Percentiles rank a stretch among this genome's conserved stretches.
Conservation (phyloP, 2,329 filamentous ascomycete genomes). For the Orbilia quercus region DNA sequence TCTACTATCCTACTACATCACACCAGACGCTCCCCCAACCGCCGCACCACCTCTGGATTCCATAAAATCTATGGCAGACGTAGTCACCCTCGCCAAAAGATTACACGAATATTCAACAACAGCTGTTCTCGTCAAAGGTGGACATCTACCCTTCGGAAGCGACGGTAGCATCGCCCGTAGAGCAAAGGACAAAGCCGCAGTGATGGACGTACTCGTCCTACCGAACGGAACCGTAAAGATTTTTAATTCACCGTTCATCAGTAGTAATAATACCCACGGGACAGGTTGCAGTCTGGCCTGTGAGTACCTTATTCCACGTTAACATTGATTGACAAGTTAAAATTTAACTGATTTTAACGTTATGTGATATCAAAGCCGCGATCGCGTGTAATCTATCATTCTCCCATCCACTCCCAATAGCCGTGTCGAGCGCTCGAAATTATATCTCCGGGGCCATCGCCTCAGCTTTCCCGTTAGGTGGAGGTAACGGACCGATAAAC, state of each 20-base stretch:
- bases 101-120: slow-evolving; percentile 77
- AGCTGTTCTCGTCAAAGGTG: slow-evolving; percentile 89
- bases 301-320: slow-evolving; percentile 64
- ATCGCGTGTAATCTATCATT: slow-evolving; percentile 73
- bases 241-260: slow-evolving; percentile 77
- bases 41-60: slow-evolving; percentile 63
- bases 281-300: slow-evolving; percentile 94
- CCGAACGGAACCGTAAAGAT: slow-evolving; percentile 68
- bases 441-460: slow-evolving; percentile 74
- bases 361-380: slow-evolving; percentile 64
- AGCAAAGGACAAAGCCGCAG: slow-evolving; percentile 71
- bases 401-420: slow-evolving; percentile 66
- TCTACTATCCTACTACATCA: slow-evolving; percentile 66
- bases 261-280: slow-evolving; percentile 86
- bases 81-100: slow-evolving; percentile 73
- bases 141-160: slow-evolving; percentile 81
- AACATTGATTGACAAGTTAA: not conserved
- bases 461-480: slow-evolving; percentile 69
- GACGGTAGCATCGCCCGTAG: slow-evolving; percentile 71
- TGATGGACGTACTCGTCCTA: slow-evolving; percentile 82
- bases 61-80: slow-evolving; percentile 59
- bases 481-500: slow-evolving; percentile 74
- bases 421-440: slow-evolving; percentile 69
- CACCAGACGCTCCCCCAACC: slow-evolving; percentile 61
- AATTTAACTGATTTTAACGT: slow-evolving; percentile 1